phyloP scores from a whole-genome alignment of 2,329 filamentous ascomycete species.

The Penicillium polonicum region DNA sequence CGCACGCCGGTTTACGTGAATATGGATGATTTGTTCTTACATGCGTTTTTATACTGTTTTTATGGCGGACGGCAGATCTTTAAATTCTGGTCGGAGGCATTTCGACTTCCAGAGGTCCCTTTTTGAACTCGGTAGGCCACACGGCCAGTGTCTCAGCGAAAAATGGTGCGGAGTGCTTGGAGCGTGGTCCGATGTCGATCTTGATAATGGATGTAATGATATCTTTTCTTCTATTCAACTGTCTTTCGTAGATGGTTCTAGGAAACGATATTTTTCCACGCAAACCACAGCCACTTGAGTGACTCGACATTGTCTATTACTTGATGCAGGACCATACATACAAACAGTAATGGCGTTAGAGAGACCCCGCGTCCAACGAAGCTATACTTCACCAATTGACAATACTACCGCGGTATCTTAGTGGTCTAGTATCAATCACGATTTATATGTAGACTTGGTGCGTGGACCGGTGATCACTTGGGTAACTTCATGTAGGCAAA shows the following conservation, averaged over 20 bases:
- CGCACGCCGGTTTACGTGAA: constrained; percentile 15
- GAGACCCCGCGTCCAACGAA: not conserved
- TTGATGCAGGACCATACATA: not conserved
- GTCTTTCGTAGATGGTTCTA: not conserved
- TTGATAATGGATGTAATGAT: constrained; percentile 35
- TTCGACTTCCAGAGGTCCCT: not conserved
- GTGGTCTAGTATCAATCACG: not conserved
- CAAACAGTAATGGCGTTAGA: not conserved
- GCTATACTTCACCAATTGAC: not conserved
- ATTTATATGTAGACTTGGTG: not conserved
- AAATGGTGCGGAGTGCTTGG: constrained; percentile 15
- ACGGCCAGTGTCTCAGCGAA: constrained; percentile 8
- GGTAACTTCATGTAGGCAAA: not conserved
- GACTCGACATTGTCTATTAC: not conserved
- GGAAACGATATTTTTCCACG: not conserved
- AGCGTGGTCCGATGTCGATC: constrained; percentile 23
- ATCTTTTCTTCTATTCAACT: constrained; percentile 11
- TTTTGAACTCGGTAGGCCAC: not conserved
- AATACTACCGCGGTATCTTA: not conserved
- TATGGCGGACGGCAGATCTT: not conserved
- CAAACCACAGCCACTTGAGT: no score
- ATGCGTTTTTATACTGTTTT: constrained; percentile 5
- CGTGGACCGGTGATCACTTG: not conserved
- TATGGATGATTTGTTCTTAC: constrained; percentile 14
- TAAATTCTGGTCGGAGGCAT: not conserved